Conservation (phyloP, 2,329 filamentous ascomycete genomes). For the Cryphonectria nitschkei region DNA sequence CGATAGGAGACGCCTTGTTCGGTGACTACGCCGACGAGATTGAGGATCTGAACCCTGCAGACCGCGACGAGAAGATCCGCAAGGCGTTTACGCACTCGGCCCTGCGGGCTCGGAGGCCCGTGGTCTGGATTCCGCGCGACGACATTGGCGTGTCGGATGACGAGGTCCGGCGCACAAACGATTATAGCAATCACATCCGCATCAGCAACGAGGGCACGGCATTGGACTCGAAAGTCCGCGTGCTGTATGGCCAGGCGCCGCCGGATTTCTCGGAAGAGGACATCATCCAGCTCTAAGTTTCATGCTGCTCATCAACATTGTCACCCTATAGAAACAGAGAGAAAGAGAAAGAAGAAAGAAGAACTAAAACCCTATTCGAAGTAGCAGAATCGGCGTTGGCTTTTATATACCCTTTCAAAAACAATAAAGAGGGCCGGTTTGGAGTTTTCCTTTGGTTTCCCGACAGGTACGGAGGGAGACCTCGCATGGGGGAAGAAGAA, state of each 20-base stretch:
- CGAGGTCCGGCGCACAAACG: constrained; percentile 78
- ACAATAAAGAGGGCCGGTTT: not conserved
- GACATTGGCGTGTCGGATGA: constrained; percentile 90
- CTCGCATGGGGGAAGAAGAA: not conserved
- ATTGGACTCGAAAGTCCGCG: constrained; percentile 79
- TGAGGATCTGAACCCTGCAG: constrained; percentile 88
- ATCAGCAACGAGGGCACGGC: constrained; percentile 93
- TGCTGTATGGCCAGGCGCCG: constrained; percentile 82
- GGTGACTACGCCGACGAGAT: constrained; percentile 89
- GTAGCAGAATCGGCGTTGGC: not conserved
- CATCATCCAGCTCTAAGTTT: constrained; percentile 63
- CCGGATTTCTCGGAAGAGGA: constrained; percentile 90
- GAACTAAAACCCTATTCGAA: not conserved
- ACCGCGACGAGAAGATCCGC: constrained; percentile 81
- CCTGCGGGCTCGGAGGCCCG: constrained; percentile 79
- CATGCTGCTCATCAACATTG: not conserved
- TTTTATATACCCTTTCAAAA: not conserved
- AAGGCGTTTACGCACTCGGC: constrained; percentile 92
- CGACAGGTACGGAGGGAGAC: not conserved
- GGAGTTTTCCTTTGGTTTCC: not conserved
- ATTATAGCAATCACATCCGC: constrained; percentile 81
- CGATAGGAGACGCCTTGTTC: constrained; percentile 81
- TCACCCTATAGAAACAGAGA: not conserved
- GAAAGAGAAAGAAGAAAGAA: no score
- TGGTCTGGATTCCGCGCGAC: constrained; percentile 92